Evolutionary conservation across 2,329 filamentous ascomycete genomes (phyloP).

Genomic region (Parastagonospora avenae): DNA sequence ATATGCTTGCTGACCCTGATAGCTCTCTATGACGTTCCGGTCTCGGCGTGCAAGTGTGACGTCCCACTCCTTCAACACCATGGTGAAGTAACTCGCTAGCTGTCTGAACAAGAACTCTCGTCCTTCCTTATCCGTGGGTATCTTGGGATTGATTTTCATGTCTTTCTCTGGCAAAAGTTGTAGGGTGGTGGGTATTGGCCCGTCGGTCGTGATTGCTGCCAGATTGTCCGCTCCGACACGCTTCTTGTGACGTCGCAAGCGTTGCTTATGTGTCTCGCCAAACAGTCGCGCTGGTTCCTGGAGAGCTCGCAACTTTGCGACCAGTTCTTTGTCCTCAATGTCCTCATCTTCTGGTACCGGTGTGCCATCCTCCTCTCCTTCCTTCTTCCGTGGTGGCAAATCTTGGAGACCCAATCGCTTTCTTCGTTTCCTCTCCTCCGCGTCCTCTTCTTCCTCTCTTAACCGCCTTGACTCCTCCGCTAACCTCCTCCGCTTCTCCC

Average conservation of each 20-base stretch:
- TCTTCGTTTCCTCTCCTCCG: conserved; percentile 73
- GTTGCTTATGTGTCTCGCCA: conserved; percentile 74
- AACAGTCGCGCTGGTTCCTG: conserved; percentile 78
- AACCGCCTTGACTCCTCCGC: conserved; percentile 77
- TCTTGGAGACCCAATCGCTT: conserved; percentile 83
- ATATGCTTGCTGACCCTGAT: conserved; percentile 79
- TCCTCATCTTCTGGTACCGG: conserved; percentile 60
- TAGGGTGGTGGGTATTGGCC: conserved; percentile 86
- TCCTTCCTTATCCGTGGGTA: conserved; percentile 68
- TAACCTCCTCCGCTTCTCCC: conserved; percentile 80
- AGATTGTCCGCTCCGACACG: conserved; percentile 55
- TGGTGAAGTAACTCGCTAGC: conserved; percentile 91
- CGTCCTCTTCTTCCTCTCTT: conserved; percentile 73
- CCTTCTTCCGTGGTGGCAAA: conserved; percentile 58
- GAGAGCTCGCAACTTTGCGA: conserved; percentile 69
- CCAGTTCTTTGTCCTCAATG: conserved; percentile 73
- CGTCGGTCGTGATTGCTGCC: conserved; percentile 62
- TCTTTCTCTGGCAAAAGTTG: conserved; percentile 80
- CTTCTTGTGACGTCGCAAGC: conserved; percentile 72
- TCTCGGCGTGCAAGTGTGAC: conserved; percentile 69
- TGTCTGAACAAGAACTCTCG: conserved; percentile 80
- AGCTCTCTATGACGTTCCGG: conserved; percentile 68
- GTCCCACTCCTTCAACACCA: conserved; percentile 91
- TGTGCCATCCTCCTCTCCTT: conserved; percentile 51
- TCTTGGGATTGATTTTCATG: conserved; percentile 74